phyloP scores from a whole-genome alignment of 2,329 filamentous ascomycete species.

The Hypoxylon sp. region DNA sequence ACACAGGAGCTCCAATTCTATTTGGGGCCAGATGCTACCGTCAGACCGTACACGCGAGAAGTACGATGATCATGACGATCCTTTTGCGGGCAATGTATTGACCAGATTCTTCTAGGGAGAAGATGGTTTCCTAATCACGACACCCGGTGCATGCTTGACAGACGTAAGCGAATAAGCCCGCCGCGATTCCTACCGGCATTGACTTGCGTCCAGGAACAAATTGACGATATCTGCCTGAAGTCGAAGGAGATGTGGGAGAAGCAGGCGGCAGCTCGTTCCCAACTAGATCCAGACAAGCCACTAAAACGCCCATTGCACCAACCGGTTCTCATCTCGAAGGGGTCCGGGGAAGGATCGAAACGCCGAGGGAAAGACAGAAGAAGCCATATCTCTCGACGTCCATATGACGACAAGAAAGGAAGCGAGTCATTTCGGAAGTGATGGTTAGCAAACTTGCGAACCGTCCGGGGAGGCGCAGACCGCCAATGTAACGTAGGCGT shows the following conservation, averaged over 20 bases:
- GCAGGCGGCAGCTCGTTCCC: conserved; percentile 60
- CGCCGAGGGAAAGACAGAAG: conserved; percentile 49
- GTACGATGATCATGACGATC: conserved; percentile 49
- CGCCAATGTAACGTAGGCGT: conserved; percentile 37
- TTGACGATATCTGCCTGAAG: conserved; percentile 68
- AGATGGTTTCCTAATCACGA: conserved; percentile 68
- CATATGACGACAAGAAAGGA: conserved; percentile 46
- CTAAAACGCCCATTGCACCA: conserved; percentile 66
- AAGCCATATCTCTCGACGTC: conserved; percentile 41
- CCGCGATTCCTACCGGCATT: conserved; percentile 17
- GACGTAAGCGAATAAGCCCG: conserved; percentile 57
- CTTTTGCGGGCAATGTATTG: conserved; percentile 36
- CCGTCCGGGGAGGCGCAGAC: conserved; percentile 34
- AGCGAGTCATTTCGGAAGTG: conserved; percentile 42
- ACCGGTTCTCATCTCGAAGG: conserved; percentile 60
- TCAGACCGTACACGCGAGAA: conserved; percentile 64
- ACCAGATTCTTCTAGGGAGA: conserved; percentile 58
- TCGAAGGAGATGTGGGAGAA: conserved; percentile 66
- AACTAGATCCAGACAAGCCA: conserved; percentile 56
- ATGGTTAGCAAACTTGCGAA: conserved; percentile 33
- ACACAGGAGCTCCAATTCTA: conserved; percentile 66
- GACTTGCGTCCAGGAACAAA: conserved; percentile 61
- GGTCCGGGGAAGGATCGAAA: conserved; percentile 47
- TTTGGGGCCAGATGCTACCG: conserved; percentile 65
- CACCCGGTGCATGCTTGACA: conserved; percentile 64